These are phyloP conservation scores for Chaetomiaceae sp. DNA, from an alignment of 2,329 filamentous ascomycete genomes.

Conservation along the genomic window DNA sequence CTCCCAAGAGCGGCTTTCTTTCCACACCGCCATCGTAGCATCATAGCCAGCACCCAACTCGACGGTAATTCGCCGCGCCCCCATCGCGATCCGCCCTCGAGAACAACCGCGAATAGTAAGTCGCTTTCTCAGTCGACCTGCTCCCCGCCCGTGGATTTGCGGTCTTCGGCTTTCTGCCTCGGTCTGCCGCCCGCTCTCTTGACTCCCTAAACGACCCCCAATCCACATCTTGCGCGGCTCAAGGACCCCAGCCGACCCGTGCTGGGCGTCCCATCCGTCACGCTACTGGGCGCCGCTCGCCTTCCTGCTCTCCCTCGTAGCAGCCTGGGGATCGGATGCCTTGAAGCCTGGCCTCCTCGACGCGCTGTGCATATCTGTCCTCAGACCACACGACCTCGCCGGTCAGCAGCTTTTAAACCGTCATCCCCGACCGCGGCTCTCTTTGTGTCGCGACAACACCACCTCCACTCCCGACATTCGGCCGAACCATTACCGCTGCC, in stretches of 20 bases:
- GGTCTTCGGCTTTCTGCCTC: slow-evolving; percentile 23
- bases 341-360: slow-evolving; percentile 4
- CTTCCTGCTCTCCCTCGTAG: slow-evolving; percentile 7
- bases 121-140: slow-evolving; percentile 17
- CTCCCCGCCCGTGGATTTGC: slow-evolving; percentile 11
- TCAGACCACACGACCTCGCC: slow-evolving; percentile 18
- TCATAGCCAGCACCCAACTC: slow-evolving; percentile 23
- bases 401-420: slow-evolving; percentile 14
- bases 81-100: slow-evolving; percentile 22
- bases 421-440: slow-evolving; percentile 6
- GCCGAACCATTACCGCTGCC: background rate
- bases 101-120: slow-evolving; percentile 25
- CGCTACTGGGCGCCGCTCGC: slow-evolving; percentile 9
- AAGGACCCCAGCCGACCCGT: slow-evolving; percentile 8
- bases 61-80: slow-evolving; percentile 24
- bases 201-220: slow-evolving; percentile 11
- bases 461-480: background rate
- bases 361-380: slow-evolving; percentile 27
- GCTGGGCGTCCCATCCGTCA: slow-evolving; percentile 15
- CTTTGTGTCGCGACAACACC: slow-evolving; percentile 12
- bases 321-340: slow-evolving; percentile 12
- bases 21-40: slow-evolving; percentile 29
- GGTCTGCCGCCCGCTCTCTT: slow-evolving; percentile 17
- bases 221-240: slow-evolving; percentile 19
- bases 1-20: slow-evolving; percentile 24